Percentiles rank a stretch among this genome's conserved stretches.
Conservation (phyloP, 768 basidiomycete species). For the Rubroboletus satanas region DNA sequence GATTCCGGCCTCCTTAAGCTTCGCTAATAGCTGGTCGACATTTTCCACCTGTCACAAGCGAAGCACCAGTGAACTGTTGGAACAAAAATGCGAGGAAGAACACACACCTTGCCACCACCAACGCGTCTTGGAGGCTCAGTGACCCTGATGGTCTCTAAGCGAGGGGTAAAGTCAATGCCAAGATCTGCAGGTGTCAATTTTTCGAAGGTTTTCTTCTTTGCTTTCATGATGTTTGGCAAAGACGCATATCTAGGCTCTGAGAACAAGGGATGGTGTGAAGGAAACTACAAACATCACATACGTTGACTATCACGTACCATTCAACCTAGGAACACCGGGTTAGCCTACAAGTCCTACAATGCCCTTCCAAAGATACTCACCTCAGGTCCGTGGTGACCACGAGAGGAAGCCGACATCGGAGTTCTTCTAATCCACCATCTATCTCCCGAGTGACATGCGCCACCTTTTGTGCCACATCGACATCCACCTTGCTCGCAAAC, state of each 20-base stretch:
- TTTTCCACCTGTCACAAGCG: slow-evolving; percentile 52
- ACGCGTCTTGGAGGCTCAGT: slow-evolving; percentile 85
- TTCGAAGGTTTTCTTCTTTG: slow-evolving; percentile 97
- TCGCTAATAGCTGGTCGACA: slow-evolving; percentile 86
- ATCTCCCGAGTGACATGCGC: slow-evolving; percentile 84
- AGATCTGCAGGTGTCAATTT: slow-evolving; percentile 78
- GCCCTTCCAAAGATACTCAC: slow-evolving; percentile 40
- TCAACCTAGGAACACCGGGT: slow-evolving; percentile 46
- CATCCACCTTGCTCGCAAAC: slow-evolving; percentile 83
- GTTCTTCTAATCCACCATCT: slow-evolving; percentile 87
- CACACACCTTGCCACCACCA: slow-evolving; percentile 81
- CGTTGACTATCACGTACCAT: slow-evolving; percentile 45
- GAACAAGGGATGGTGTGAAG: neutral
- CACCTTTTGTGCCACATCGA: slow-evolving; percentile 59
- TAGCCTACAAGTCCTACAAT: neutral
- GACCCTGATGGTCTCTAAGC: slow-evolving; percentile 83
- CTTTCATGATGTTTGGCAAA: slow-evolving; percentile 97
- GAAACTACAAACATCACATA: neutral
- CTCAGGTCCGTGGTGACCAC: slow-evolving; percentile 92
- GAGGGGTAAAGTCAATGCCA: slow-evolving; percentile 76
- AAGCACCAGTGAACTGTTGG: neutral
- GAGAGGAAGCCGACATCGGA: slow-evolving; percentile 75
- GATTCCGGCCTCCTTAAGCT: slow-evolving; percentile 83
- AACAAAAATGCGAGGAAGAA: neutral
- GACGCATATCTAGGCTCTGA: slow-evolving; percentile 95